Conservation (phyloP, 208 protist species). For the Acanthamoeba castellanii region DNA sequence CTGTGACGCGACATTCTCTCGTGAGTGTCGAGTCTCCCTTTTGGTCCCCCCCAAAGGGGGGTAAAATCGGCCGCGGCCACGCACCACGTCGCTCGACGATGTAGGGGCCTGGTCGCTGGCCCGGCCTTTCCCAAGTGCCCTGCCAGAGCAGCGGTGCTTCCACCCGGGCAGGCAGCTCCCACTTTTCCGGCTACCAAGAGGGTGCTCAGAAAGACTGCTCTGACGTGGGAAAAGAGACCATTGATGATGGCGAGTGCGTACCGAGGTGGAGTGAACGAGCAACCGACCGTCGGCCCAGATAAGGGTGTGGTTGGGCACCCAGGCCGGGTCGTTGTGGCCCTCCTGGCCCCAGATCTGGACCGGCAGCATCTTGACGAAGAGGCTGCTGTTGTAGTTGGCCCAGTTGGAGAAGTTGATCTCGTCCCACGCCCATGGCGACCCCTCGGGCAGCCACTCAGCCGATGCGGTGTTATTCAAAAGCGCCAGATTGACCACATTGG, state of each 20-base stretch:
- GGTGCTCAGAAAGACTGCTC: too few species aligned
- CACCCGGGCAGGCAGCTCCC: neutral
- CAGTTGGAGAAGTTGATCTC: neutral
- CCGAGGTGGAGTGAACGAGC: too few species aligned
- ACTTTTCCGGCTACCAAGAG: too few species aligned
- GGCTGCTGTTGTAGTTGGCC: neutral
- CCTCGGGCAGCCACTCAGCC: neutral
- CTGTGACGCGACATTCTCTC: too few species aligned
- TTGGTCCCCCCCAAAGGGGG: too few species aligned
- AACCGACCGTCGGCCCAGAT: neutral
- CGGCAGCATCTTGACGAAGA: neutral
- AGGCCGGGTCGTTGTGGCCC: neutral
- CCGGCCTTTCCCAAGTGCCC: neutral
- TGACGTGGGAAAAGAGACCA: too few species aligned
- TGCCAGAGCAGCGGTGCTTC: neutral
- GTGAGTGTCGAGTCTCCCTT: neutral
- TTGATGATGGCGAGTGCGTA: too few species aligned
- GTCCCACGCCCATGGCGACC: neutral
- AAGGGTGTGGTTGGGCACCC: neutral
- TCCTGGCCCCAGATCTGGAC: neutral
- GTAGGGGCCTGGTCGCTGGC: neutral
- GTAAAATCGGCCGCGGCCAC: too few species aligned
- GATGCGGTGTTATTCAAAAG: neutral
- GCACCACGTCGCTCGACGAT: neutral
- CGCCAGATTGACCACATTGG: neutral